phyloP scores from a whole-genome alignment of 106 monocot species.

The Dactylorhiza incarnata region DNA sequence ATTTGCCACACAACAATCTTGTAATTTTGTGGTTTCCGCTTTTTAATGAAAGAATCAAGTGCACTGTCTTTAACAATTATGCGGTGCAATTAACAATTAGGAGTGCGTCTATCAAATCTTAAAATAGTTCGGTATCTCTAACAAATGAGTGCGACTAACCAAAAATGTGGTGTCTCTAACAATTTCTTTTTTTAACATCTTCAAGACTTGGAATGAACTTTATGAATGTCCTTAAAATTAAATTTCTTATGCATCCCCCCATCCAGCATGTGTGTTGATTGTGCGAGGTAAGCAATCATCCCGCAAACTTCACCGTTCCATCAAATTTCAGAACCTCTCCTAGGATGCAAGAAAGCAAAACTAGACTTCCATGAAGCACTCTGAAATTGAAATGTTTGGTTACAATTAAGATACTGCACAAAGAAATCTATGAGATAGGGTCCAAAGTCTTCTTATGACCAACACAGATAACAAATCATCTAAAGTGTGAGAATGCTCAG shows the following conservation, averaged over 20 bases:
- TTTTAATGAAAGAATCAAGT: no score
- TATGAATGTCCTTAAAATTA: no score
- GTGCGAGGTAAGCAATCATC: slow-evolving; percentile 1
- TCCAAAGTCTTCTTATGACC: slow-evolving; percentile 37
- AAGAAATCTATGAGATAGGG: slow-evolving; percentile 30
- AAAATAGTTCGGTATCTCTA: no score
- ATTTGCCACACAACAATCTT: no score
- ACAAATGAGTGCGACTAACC: no score
- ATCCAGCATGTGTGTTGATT: slow-evolving; percentile 3
- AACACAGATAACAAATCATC: slow-evolving; percentile 29
- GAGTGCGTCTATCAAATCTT: no score
- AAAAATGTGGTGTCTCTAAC: no score
- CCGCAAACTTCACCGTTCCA: slow-evolving; percentile 22
- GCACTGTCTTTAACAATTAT: no score
- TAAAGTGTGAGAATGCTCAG: slow-evolving; percentile 43
- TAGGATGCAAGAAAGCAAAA: slow-evolving; percentile 69
- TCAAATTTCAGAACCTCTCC: slow-evolving; percentile 71
- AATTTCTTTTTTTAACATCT: no score
- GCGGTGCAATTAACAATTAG: no score
- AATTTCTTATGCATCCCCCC: not conserved
- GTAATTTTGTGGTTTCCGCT: no score
- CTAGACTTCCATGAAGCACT: slow-evolving; percentile 57
- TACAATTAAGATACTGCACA: slow-evolving; percentile 29
- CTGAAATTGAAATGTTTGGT: slow-evolving; percentile 40
- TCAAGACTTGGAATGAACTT: no score